Conservation (phyloP, 2,329 filamentous ascomycete species). For the Aspergillus neoniger region DNA sequence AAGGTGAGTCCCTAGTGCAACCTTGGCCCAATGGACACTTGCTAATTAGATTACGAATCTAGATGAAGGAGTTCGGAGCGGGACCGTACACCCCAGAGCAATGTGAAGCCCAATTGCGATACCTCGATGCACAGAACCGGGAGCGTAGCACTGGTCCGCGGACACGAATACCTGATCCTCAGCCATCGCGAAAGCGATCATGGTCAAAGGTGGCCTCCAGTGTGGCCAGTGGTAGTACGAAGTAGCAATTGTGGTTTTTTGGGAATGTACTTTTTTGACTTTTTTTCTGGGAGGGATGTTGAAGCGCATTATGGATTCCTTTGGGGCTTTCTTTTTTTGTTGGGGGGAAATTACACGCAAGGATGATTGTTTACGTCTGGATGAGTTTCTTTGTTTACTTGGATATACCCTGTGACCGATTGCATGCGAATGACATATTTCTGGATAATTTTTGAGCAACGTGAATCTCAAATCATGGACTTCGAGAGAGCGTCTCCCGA, state of each 20-base stretch:
- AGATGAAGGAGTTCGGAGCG: constrained; percentile 40
- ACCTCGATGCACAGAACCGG: constrained; percentile 27
- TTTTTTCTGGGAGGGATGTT: not conserved
- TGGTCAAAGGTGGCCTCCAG: constrained; percentile 11
- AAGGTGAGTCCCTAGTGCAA: constrained; percentile 31
- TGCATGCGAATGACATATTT: constrained; percentile 6
- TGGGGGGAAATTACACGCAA: constrained; percentile 1
- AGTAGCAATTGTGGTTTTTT: constrained; percentile 4
- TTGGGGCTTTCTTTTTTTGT: constrained; percentile 3
- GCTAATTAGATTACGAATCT: constrained; percentile 4
- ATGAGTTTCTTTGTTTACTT: constrained; percentile 3
- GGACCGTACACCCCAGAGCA: constrained; percentile 38
- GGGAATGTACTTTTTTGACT: not conserved
- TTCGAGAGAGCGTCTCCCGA: not conserved
- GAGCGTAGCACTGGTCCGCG: constrained; percentile 21
- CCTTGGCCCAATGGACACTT: not conserved
- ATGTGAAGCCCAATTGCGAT: constrained; percentile 38
- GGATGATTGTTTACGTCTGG: constrained; percentile 4
- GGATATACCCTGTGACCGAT: constrained; percentile 9
- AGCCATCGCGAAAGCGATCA: constrained; percentile 21
- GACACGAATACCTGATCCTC: constrained; percentile 27
- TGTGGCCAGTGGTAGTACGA: not conserved
- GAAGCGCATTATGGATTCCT: constrained; percentile 4
- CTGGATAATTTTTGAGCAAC: not conserved
- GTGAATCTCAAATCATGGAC: not conserved